Evolutionary conservation across 1,284 basidiomycete genomes (phyloP).

Genomic region (Schizophyllum commune): DNA sequence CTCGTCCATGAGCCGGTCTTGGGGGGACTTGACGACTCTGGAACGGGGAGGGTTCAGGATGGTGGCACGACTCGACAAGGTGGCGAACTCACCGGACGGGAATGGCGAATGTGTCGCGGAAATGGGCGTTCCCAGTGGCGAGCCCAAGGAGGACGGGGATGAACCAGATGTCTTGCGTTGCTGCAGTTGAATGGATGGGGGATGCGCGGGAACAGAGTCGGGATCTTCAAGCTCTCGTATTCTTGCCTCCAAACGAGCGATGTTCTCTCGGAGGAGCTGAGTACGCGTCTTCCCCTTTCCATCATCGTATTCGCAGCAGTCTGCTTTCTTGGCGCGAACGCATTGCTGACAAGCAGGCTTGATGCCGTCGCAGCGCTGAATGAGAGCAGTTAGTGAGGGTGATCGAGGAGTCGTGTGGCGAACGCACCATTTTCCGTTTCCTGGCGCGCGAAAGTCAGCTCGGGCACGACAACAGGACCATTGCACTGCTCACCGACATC

Average conservation of each 20-base stretch:
- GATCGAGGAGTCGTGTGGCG: conserved; percentile 11
- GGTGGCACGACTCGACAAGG: not conserved
- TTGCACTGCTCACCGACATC: conserved; percentile 48
- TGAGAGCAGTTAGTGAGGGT: conserved; percentile 8
- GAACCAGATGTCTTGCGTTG: conserved; percentile 46
- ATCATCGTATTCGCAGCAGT: conserved; percentile 54
- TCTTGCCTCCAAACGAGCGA: conserved; percentile 46
- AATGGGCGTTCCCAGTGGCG: conserved; percentile 49
- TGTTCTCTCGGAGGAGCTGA: conserved; percentile 51
- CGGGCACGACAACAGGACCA: conserved; percentile 6
- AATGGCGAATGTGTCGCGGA: conserved; percentile 58
- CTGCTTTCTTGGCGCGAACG: conserved; percentile 48
- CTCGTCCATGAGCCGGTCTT: conserved; percentile 12
- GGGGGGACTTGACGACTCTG: too few species aligned
- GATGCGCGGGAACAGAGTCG: conserved; percentile 43
- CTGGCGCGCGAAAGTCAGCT: conserved; percentile 25
- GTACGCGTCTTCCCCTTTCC: conserved; percentile 60
- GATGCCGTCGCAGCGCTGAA: conserved; percentile 48
- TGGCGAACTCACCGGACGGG: conserved; percentile 38
- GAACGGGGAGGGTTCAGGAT: too few species aligned
- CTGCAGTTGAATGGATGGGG: conserved; percentile 43
- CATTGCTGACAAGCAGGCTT: conserved; percentile 59
- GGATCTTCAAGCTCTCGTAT: conserved; percentile 55
- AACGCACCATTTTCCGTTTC: conserved; percentile 68
- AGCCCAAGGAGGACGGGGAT: conserved; percentile 55